Evolutionary conservation across 305 asterid genomes (phyloP).

Genomic region (Fraxinus ornus): DNA sequence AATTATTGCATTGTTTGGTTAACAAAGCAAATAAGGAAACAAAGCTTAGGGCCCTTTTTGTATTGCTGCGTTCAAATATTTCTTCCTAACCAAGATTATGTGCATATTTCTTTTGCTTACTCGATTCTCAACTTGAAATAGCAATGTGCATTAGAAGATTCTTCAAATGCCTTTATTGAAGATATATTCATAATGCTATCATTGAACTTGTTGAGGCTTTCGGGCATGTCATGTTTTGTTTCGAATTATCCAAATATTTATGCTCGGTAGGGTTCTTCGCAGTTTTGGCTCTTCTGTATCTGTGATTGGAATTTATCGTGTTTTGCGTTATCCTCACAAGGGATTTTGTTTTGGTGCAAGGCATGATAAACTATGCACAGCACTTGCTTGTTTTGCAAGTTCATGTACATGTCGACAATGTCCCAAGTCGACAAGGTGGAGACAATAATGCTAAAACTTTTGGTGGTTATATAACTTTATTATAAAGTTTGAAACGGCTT

Average conservation of each 20-base stretch:
- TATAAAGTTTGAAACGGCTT: slow-evolving; percentile 9
- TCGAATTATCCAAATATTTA: neutral
- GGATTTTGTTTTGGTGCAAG: neutral
- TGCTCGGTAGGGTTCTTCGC: neutral
- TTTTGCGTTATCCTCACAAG: neutral
- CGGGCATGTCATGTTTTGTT: neutral
- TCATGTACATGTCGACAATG: neutral
- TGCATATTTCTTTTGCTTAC: neutral
- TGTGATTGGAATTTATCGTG: neutral
- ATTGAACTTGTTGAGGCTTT: neutral
- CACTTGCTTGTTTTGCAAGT: neutral
- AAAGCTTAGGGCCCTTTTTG: neutral
- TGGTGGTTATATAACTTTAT: neutral
- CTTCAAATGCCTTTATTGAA: neutral
- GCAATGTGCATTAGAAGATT: neutral
- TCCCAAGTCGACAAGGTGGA: slow-evolving; percentile 6
- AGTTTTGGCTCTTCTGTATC: neutral
- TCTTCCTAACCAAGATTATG: neutral
- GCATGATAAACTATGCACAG: neutral
- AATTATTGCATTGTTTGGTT: neutral
- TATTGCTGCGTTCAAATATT: neutral
- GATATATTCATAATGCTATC: neutral
- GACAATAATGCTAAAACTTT: slow-evolving; percentile 16
- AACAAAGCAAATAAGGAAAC: neutral
- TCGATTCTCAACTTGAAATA: neutral